Evolutionary conservation across 2,329 filamentous ascomycete genomes (phyloP).

Genomic region (Claviceps monticola): DNA sequence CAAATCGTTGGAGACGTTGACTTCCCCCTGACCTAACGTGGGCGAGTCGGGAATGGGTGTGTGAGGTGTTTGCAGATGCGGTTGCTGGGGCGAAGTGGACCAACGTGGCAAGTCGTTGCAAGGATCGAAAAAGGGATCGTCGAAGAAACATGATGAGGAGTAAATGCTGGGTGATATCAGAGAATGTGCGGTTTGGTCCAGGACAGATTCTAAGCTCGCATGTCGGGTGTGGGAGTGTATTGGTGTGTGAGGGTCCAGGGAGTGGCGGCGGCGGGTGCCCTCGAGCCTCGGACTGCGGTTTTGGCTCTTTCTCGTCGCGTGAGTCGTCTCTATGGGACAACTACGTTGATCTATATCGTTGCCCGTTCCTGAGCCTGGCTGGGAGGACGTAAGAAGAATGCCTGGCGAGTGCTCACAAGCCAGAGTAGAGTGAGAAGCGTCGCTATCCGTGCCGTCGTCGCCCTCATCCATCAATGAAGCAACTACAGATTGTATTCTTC

Average conservation of each 20-base stretch:
- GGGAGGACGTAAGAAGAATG: background rate
- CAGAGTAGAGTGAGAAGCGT: background rate
- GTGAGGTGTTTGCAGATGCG: background rate
- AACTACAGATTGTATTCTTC: conserved; percentile 1
- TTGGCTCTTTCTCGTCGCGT: background rate
- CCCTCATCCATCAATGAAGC: background rate
- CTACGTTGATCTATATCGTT: background rate
- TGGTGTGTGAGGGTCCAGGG: background rate
- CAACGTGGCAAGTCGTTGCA: background rate
- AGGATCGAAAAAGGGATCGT: background rate
- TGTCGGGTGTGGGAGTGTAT: background rate
- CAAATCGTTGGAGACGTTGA: background rate
- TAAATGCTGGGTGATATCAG: background rate
- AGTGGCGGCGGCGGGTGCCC: background rate
- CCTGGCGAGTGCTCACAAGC: background rate
- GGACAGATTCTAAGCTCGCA: conserved; percentile 1
- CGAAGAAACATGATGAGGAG: background rate
- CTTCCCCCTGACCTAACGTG: conserved; percentile 2
- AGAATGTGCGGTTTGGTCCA: background rate
- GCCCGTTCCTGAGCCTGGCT: background rate
- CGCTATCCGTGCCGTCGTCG: background rate
- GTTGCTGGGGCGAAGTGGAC: background rate
- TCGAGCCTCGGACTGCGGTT: background rate
- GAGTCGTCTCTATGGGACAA: background rate
- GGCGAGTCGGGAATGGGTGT: conserved; percentile 4